Percentiles rank a stretch among this genome's conserved stretches.
phyloP scores from a whole-genome alignment of 2,329 filamentous ascomycete genomes.

The Coniochaeta pulveracea region DNA sequence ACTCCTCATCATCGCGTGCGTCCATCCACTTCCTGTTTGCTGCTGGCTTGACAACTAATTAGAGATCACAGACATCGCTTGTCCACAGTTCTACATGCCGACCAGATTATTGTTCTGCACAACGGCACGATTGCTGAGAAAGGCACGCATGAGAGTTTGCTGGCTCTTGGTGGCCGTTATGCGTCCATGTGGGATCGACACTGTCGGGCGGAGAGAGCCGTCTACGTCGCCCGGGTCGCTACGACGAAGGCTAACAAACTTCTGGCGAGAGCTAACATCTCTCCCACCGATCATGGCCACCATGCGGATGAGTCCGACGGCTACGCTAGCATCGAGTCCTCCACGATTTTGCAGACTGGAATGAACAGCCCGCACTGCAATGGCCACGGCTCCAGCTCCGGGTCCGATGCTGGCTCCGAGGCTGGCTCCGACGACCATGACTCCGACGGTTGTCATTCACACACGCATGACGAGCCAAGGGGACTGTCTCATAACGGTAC shows the following conservation, averaged over 20 bases:
- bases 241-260: slow-evolving; percentile 30
- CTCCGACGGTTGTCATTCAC: slow-evolving; percentile 9
- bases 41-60: not conserved
- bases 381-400: slow-evolving; percentile 1
- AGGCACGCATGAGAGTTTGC: slow-evolving; percentile 68
- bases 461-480: slow-evolving; percentile 7
- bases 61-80: slow-evolving; percentile 53
- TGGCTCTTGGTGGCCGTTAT: slow-evolving; percentile 62
- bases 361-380: slow-evolving; percentile 17
- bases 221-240: slow-evolving; percentile 41
- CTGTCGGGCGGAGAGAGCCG: slow-evolving; percentile 63
- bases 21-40: too few relatives aligned
- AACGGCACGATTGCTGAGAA: slow-evolving; percentile 67
- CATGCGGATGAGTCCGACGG: slow-evolving; percentile 32
- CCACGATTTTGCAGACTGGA: slow-evolving; percentile 26
- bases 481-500: too few relatives aligned
- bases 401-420: slow-evolving; percentile 8
- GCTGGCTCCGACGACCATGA: slow-evolving; percentile 8
- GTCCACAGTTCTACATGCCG: slow-evolving; percentile 75
- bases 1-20: slow-evolving; percentile 86
- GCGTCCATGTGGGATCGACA: slow-evolving; percentile 85
- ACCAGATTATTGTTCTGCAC: slow-evolving; percentile 72
- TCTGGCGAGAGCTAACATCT: slow-evolving; percentile 38
- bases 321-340: slow-evolving; percentile 33
- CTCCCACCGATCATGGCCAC: slow-evolving; percentile 18